Percentiles rank a stretch among this genome's conserved stretches.
Conservation (phyloP, 345 rosid species). For the Tarenaya hassleriana region DNA sequence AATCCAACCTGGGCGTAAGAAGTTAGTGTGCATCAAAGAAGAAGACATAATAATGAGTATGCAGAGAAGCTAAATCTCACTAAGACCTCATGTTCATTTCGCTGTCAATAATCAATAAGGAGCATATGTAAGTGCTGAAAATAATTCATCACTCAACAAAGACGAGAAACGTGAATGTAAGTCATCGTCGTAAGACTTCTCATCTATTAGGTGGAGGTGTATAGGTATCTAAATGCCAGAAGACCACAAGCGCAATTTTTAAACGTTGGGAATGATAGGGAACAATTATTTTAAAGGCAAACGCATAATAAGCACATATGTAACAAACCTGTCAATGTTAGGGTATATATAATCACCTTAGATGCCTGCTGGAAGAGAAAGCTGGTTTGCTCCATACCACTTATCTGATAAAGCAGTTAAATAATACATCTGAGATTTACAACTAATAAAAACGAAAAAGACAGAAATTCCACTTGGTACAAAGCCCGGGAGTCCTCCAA, state of each 20-base stretch:
- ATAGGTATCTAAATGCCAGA: too few species aligned
- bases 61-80: neutral
- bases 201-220: too few species aligned
- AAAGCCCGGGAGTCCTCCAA: constrained; percentile 14
- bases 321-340: constrained; percentile 13
- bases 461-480: neutral
- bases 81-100: neutral
- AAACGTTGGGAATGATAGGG: neutral
- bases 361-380: constrained; percentile 97
- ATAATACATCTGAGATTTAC: constrained; percentile 3
- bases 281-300: constrained; percentile 9
- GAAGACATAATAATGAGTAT: neutral
- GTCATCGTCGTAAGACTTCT: constrained; percentile 5
- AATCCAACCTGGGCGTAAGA: constrained; percentile 72
- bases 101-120: neutral
- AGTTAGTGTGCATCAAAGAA: neutral
- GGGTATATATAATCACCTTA: constrained; percentile 46
- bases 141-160: neutral
- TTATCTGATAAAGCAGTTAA: constrained; percentile 48
- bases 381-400: constrained; percentile 99
- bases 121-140: neutral
- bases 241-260: constrained; percentile 6
- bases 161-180: neutral
- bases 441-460: neutral
- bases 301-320: neutral